These are phyloP conservation scores for Teunomyces aglyptinius DNA, from an alignment of 805 yeast species.

Conservation along the genomic window DNA sequence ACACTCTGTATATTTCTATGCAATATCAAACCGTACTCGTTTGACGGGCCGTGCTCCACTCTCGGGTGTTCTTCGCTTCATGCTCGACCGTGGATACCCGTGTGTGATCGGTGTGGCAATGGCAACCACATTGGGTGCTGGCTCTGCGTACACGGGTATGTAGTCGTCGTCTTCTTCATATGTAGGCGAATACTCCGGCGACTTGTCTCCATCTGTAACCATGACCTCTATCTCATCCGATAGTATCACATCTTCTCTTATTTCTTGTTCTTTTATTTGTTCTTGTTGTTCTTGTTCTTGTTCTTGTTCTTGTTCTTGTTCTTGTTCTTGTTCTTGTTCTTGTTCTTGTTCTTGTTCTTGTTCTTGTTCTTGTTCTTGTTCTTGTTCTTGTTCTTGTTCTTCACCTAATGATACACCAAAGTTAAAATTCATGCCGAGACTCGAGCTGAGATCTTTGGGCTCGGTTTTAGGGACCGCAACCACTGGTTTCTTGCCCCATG, in stretches of 20 bases:
- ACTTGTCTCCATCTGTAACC: neutral
- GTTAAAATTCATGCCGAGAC: constrained; percentile 23
- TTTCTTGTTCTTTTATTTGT: neutral
- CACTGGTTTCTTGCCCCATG: constrained; percentile 20
- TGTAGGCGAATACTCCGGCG: neutral
- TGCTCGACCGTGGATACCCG: constrained; percentile 4
- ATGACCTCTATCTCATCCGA: constrained; percentile 1
- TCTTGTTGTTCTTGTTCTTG: neutral
- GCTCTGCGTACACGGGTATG: constrained; percentile 8
- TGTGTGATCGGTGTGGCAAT: neutral
- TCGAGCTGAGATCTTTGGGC: constrained; percentile 7
- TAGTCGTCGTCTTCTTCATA: constrained; percentile 9
- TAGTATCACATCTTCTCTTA: constrained; percentile 1
- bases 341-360: neutral
- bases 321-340: neutral
- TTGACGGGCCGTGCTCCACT: constrained; percentile 9
- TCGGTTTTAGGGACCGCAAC: constrained; percentile 9
- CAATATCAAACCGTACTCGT: constrained; percentile 32
- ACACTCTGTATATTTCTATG: neutral
- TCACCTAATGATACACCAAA: neutral
- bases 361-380: too few relatives aligned
- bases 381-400: neutral
- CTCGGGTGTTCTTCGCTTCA: constrained; percentile 7
- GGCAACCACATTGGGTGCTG: neutral
- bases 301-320: neutral